These are phyloP conservation scores for Arabis hirsuta DNA, from an alignment of 345 rosid species.

Conservation along the genomic window DNA sequence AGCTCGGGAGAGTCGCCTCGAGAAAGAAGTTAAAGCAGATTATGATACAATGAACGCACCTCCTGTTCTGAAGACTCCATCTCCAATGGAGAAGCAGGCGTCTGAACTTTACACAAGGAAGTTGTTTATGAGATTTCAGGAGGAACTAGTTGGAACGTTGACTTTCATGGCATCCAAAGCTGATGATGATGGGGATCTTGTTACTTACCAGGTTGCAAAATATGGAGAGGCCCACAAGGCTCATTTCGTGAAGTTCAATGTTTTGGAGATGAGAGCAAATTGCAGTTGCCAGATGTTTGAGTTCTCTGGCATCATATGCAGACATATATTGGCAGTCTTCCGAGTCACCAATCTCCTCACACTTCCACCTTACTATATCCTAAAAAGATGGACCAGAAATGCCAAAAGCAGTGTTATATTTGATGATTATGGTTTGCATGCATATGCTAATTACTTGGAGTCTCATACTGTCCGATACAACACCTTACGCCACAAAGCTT, in stretches of 20 bases:
- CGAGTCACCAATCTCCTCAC: constrained; percentile 71
- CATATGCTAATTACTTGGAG: constrained; percentile 54
- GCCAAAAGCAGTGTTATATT: constrained; percentile 60
- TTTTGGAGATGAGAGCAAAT: constrained; percentile 61
- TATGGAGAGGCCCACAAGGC: constrained; percentile 66
- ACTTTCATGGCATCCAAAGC: constrained; percentile 58
- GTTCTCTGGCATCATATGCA: constrained; percentile 67
- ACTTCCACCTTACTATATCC: constrained; percentile 62
- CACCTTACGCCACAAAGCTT: constrained; percentile 65
- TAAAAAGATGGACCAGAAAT: constrained; percentile 68
- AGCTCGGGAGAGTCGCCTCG: constrained; percentile 54
- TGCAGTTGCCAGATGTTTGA: constrained; percentile 80
- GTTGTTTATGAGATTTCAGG: constrained; percentile 53
- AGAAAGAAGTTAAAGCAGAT: constrained; percentile 58
- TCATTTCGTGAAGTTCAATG: constrained; percentile 57
- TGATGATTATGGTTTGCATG: constrained; percentile 50
- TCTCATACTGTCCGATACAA: constrained; percentile 64
- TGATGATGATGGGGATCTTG: constrained; percentile 49
- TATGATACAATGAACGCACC: constrained; percentile 54
- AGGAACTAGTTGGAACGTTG: constrained; percentile 56
- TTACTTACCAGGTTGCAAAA: constrained; percentile 56
- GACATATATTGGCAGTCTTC: constrained; percentile 66
- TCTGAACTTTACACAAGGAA: constrained; percentile 53
- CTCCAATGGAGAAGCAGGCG: constrained; percentile 61
- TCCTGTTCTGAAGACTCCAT: constrained; percentile 53